Conservation (phyloP, 306 rosid genomes). For the Trifolium fragiferum region DNA sequence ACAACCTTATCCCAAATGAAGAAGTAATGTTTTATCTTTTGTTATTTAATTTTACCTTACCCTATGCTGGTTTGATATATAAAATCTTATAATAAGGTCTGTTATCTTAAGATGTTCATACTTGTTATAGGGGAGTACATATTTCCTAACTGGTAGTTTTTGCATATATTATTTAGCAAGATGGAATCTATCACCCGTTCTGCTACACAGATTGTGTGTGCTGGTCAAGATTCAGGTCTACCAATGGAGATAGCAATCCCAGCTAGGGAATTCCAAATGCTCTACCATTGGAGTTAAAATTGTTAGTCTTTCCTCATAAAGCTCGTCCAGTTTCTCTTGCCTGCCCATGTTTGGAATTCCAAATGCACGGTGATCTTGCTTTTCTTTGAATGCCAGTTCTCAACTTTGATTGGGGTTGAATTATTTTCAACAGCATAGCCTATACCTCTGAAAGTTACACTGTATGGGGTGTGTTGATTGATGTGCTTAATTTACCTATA, state of each 20-base stretch:
- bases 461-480: not conserved
- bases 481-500: not conserved
- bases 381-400: not conserved
- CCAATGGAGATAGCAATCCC: constrained; percentile 39
- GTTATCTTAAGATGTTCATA: constrained; percentile 33
- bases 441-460: not conserved
- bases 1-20: constrained; percentile 24
- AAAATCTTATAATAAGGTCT: constrained; percentile 10
- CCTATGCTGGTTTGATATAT: constrained; percentile 25
- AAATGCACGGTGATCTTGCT: not conserved
- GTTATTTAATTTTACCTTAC: constrained; percentile 34
- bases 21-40: constrained; percentile 24
- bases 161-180: constrained; percentile 38
- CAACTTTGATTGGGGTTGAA: not conserved
- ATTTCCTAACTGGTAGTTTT: constrained; percentile 41
- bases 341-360: constrained; percentile 31
- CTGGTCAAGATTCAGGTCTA: constrained; percentile 35
- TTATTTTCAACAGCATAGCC: not conserved
- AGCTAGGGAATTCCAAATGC: constrained; percentile 15
- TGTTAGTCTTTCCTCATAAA: constrained; percentile 3
- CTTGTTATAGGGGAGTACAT: constrained; percentile 21
- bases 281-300: constrained; percentile 27
- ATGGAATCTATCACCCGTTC: constrained; percentile 46
- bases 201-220: constrained; percentile 29
- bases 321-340: constrained; percentile 37